Evolutionary conservation across 2,329 filamentous ascomycete species (phyloP), one percentile per base, ranked within the genome.

Genomic region (Berkeleyomyces rouxiae): DNA sequence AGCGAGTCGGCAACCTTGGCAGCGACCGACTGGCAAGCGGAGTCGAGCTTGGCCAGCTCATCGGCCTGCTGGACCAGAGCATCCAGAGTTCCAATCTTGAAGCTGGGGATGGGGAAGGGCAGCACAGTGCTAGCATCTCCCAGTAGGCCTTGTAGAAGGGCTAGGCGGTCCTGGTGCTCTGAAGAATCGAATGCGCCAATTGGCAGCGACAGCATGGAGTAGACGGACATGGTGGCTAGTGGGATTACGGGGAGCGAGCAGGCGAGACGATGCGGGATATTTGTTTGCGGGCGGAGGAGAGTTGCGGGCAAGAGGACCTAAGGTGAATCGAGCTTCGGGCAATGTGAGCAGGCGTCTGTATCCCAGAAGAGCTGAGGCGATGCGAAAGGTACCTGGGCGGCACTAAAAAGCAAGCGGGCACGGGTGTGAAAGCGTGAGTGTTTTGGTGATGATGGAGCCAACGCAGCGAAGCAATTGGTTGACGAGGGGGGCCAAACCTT

Each of bases 1-100:
- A 99, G 76, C 62, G 90, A 91, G 70, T 96, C 90, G 67, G 84
- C 85, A 44, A 97, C 88, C 76, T 96, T 97, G 68, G 80, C 80
- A 46, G 95, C 91, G 5, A 96, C 89, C 61, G 79, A 82, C 74
- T 91, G 83, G 72, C 90, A 96, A 43, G 82, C 80, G 43, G 79
- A 74, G 68, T 95, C 89, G 60, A 97, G 84, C 82, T 96, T 97
- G 64, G 85, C 81, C 62, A 99, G 79, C 71, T 97, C 93, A 71
- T 99, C 93, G 63, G 93, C 93, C 74, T 99, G 92, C 75, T 96
- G 89, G 53, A 99, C 90, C 64, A 99, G 80, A 46, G 88, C 90
- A 76, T 99, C 93, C 44, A 99, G 81, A 0, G 93, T 96, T 64
- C 93, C 93, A 72, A 99, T 95, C 78, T 97, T 99, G 81, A 99